Base-by-base conservation (phyloP, 257 asterid species). In the Fraxinus excelsior region DNA sequence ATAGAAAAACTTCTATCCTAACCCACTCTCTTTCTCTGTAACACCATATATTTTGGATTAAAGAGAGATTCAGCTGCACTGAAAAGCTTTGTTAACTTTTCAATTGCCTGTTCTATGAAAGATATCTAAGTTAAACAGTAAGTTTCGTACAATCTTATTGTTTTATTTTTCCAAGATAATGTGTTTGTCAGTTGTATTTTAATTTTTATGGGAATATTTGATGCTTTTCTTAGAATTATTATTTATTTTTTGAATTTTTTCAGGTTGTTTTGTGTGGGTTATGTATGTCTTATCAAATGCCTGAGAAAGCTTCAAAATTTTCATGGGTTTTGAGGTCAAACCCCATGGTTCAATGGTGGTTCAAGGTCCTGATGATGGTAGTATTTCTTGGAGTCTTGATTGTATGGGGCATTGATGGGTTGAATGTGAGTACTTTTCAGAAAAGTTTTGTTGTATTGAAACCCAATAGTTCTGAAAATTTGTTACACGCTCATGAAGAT, bases 361-460 rank as follows among this genome's bases (percentile, higher is more conserved):
- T 95, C 80, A 91, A 81, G 82, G 67, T 91, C 73, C 74, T 92
- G 60, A 66, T 84, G 7, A n/a, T 84, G 68, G 87, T 82, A 70
- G 80, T 89, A 35, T 80, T 90, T 77, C 84, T 90, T 80, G 96
- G 87, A 56, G 67, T 94, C 78, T 67, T 88, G 85, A 80, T 88
- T 78, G 68, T 90, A 16, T 88, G 91, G 88, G 78, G 84, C 29
- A 69, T 80, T 64, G 92, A 87, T 84, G 90, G 91, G 49, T 51
- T 88, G 5, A 80, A 29, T 75, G 51, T 77, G 49, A 76, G 79
- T 73, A 76, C 75, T 42, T 75, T 86, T 25, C 84, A 79, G 46
- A 87, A 82, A 19, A 75, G 86, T 84, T 86, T 82, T 58, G 81
- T 80, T 73, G 64, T 58, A 1, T 46, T 84, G 60, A 89, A 85